Evolutionary conservation across 257 asterid genomes (phyloP).

Genomic region (Coffea eugenioides): DNA sequence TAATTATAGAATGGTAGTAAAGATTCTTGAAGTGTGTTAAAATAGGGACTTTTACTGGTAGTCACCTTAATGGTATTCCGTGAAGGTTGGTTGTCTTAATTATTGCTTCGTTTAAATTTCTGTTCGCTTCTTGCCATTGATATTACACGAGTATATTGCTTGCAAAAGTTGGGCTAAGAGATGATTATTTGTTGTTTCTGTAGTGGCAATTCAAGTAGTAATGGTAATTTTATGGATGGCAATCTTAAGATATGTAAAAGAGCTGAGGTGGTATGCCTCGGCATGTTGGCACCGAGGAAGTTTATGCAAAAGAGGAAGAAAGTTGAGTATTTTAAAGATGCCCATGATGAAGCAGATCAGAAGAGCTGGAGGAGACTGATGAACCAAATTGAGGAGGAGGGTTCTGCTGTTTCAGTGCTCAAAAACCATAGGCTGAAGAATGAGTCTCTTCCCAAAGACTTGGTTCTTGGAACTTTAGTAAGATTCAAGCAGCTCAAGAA

Average conservation of each 20-base stretch:
- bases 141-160: too few species aligned
- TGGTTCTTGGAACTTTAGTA: slow-evolving; percentile 79
- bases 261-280: slow-evolving; percentile 68
- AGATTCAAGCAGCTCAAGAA: slow-evolving; percentile 97
- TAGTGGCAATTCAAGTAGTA: too few species aligned
- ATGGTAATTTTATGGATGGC: too few species aligned
- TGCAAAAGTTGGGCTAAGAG: too few species aligned
- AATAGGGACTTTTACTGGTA: too few species aligned
- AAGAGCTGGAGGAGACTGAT: slow-evolving; percentile 83
- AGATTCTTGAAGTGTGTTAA: too few species aligned
- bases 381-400: slow-evolving; percentile 81
- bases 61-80: too few species aligned
- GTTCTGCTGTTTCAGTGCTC: slow-evolving; percentile 75
- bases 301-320: slow-evolving; percentile 91
- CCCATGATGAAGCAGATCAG: slow-evolving; percentile 76
- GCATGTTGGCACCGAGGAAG: slow-evolving; percentile 91
- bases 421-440: slow-evolving; percentile 62
- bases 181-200: too few species aligned
- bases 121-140: too few species aligned
- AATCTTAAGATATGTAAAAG: slow-evolving; percentile 6
- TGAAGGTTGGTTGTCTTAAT: too few species aligned
- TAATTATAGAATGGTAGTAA: too few species aligned
- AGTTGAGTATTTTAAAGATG: slow-evolving; percentile 71
- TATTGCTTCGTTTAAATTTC: too few species aligned
- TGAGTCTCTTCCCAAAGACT: slow-evolving; percentile 67